Conservation (phyloP, 164 flowering plant genomes). For the Magnolia kwangsiensis region DNA sequence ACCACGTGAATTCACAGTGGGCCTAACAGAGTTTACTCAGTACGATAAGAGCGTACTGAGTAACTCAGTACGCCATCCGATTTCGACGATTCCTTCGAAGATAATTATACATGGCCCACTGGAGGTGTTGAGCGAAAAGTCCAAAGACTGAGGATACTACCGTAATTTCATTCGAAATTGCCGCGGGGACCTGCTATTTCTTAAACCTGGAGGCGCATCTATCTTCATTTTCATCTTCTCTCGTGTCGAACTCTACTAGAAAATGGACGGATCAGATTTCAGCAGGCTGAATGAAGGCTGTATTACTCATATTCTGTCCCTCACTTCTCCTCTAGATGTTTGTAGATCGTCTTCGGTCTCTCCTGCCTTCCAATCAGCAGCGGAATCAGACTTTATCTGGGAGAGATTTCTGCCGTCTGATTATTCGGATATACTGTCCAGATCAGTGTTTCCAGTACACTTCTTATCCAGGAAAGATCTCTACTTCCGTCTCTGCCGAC, state of each 20-base stretch:
- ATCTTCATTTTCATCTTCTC: background rate
- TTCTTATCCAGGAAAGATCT: constrained; percentile 48
- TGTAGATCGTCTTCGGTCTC: constrained; percentile 29
- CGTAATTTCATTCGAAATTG: too few species aligned
- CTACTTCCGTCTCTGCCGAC: constrained; percentile 30
- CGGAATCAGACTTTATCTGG: constrained; percentile 48
- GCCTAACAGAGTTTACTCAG: too few species aligned
- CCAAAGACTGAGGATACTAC: too few species aligned
- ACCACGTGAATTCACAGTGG: too few species aligned
- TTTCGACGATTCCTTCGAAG: too few species aligned
- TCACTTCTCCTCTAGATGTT: constrained; percentile 46
- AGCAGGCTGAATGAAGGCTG: constrained; percentile 39
- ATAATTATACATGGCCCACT: too few species aligned
- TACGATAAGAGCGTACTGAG: too few species aligned
- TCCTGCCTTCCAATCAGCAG: constrained; percentile 16
- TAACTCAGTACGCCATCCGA: too few species aligned
- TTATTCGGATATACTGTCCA: constrained; percentile 30
- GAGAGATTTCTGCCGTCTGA: constrained; percentile 49
- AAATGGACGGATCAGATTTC: background rate
- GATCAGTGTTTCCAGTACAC: constrained; percentile 23
- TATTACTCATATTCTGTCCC: constrained; percentile 30
- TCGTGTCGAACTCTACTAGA: background rate
- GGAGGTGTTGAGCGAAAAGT: too few species aligned
- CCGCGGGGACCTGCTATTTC: too few species aligned
- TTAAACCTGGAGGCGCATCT: background rate